Evolutionary conservation across 2,329 filamentous ascomycete species (phyloP).

Genomic region (Periconia macrospinosa): DNA sequence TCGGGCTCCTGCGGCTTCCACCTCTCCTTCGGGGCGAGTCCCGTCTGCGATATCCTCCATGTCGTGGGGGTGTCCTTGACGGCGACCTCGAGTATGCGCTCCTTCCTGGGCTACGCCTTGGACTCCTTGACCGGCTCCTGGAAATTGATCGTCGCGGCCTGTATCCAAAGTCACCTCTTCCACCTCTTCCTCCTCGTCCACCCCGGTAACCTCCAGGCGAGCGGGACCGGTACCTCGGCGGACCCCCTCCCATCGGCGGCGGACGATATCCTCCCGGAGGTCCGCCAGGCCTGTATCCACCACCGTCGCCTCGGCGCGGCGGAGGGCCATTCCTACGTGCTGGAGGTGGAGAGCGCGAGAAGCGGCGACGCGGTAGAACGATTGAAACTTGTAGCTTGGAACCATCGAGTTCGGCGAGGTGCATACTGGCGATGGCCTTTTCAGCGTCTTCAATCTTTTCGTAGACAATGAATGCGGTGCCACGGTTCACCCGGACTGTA

Average conservation of each 20-base stretch:
- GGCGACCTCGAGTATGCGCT: slow-evolving; percentile 46
- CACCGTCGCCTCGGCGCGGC: slow-evolving; percentile 21
- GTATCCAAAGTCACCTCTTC: slow-evolving; percentile 34
- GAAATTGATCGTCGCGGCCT: slow-evolving; percentile 30
- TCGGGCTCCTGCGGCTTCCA: slow-evolving; percentile 59
- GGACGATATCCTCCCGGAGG: slow-evolving; percentile 40
- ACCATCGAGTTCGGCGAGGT: slow-evolving; percentile 92
- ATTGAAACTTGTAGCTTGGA: slow-evolving; percentile 83
- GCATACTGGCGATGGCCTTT: slow-evolving; percentile 91
- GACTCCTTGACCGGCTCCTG: slow-evolving; percentile 47
- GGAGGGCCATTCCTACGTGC: slow-evolving; percentile 58
- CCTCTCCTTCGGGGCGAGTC: slow-evolving; percentile 48
- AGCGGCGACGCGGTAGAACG: slow-evolving; percentile 79
- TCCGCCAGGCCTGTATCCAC: slow-evolving; percentile 36
- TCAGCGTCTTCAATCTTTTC: slow-evolving; percentile 77
- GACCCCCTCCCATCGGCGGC: slow-evolving; percentile 39
- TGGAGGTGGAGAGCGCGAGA: slow-evolving; percentile 76
- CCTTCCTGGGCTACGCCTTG: slow-evolving; percentile 44
- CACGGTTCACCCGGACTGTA: slow-evolving; percentile 82
- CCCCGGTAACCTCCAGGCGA: slow-evolving; percentile 48
- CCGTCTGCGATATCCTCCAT: slow-evolving; percentile 34
- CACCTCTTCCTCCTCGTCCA: slow-evolving; percentile 35
- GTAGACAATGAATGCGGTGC: slow-evolving; percentile 91
- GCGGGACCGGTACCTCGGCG: slow-evolving; percentile 39
- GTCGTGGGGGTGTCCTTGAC: slow-evolving; percentile 34